Conservation (phyloP, 768 basidiomycete genomes). For the Psilocybe cyanescens region DNA sequence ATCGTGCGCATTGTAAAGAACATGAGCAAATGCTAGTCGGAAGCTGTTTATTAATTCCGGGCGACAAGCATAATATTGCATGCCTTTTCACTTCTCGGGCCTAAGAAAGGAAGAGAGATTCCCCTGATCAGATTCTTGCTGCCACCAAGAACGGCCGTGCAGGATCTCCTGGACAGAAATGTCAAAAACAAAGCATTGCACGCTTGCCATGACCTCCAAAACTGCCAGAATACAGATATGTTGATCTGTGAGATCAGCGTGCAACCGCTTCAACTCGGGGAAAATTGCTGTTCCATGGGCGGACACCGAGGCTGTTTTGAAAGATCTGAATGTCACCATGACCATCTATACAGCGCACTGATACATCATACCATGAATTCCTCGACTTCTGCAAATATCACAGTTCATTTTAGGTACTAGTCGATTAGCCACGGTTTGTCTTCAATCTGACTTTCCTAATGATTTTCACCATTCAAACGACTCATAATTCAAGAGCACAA, state of each 20-base stretch:
- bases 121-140: slow-evolving; percentile 36
- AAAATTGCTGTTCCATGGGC: slow-evolving; percentile 48
- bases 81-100: slow-evolving; percentile 45
- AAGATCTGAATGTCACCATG: slow-evolving; percentile 35
- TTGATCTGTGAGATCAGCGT: too few relatives aligned
- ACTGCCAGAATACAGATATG: too few relatives aligned
- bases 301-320: slow-evolving; percentile 37
- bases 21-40: slow-evolving; percentile 34
- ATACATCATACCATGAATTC: background rate
- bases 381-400: too few relatives aligned
- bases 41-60: slow-evolving; percentile 41
- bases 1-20: slow-evolving; percentile 34
- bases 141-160: slow-evolving; percentile 36
- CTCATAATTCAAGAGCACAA: too few relatives aligned
- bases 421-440: too few relatives aligned
- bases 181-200: slow-evolving; percentile 33
- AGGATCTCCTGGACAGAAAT: slow-evolving; percentile 39
- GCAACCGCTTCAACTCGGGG: slow-evolving; percentile 46
- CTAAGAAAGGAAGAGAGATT: slow-evolving; percentile 42
- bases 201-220: slow-evolving; percentile 35
- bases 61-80: slow-evolving; percentile 37
- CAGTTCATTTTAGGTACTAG: too few relatives aligned
- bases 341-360: slow-evolving; percentile 33
- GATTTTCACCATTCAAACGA: too few relatives aligned
- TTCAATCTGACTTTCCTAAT: too few relatives aligned